phyloP scores from a whole-genome alignment of 176 grass and related monocot genomes.

The Rhynchospora pubera region DNA sequence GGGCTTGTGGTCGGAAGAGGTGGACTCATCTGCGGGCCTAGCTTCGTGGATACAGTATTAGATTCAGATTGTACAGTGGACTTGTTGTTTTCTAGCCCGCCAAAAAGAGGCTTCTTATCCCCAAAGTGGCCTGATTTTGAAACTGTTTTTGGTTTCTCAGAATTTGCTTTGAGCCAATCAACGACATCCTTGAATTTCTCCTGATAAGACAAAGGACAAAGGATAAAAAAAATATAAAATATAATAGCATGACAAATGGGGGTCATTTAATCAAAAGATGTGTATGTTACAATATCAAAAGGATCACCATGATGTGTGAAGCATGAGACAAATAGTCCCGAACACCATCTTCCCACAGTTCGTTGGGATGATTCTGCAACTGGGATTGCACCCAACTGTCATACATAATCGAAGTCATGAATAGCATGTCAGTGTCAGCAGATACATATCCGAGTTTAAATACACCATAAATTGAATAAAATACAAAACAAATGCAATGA shows the following conservation, averaged over 20 bases:
- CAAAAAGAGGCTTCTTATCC: constrained; percentile 32
- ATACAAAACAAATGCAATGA: background rate
- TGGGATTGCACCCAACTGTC: constrained; percentile 86
- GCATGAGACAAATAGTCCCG: constrained; percentile 73
- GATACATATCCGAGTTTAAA: background rate
- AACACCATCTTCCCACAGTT: constrained; percentile 86
- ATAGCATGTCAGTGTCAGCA: background rate
- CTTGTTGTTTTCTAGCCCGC: constrained; percentile 26
- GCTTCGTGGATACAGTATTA: constrained; percentile 28
- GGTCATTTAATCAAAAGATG: background rate
- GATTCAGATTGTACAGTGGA: constrained; percentile 18
- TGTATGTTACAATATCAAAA: background rate
- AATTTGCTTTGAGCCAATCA: constrained; percentile 71
- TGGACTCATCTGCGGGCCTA: constrained; percentile 16
- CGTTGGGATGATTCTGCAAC: constrained; percentile 66
- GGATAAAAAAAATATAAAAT: background rate
- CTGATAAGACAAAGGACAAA: constrained; percentile 29
- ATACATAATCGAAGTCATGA: background rate
- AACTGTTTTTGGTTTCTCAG: constrained; percentile 33
- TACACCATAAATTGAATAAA: background rate
- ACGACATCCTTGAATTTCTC: constrained; percentile 98
- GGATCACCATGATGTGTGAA: constrained; percentile 66
- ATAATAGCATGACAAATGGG: background rate
- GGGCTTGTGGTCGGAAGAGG: constrained; percentile 39
- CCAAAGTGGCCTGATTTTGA: constrained; percentile 29